phyloP scores from a whole-genome alignment of 2,329 filamentous ascomycete genomes.

The Ascochyta viciae-villosae region DNA sequence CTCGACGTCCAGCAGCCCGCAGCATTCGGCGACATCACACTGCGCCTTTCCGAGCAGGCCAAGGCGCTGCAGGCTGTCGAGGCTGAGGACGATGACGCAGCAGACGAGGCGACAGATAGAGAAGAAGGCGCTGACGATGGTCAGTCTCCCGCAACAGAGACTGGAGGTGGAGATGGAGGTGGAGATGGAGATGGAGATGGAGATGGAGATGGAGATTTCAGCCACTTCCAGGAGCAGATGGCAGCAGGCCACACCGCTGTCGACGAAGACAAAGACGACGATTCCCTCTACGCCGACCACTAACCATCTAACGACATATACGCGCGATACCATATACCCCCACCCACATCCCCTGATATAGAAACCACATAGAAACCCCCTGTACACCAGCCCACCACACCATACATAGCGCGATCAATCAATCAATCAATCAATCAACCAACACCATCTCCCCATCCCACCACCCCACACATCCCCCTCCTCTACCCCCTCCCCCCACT shows the following conservation, averaged over 20 bases:
- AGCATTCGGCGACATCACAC: slow-evolving; percentile 50
- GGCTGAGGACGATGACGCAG: slow-evolving; percentile 11
- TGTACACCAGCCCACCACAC: too few relatives aligned
- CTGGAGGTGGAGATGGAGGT: not conserved
- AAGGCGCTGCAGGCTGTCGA: slow-evolving; percentile 25
- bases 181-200: not conserved
- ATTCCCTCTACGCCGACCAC: slow-evolving; percentile 30
- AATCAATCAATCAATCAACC: too few relatives aligned
- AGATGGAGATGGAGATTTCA: not conserved
- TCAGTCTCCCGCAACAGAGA: slow-evolving; percentile 5
- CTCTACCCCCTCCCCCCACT: too few relatives aligned
- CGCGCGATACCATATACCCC: not conserved
- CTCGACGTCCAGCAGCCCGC: slow-evolving; percentile 68
- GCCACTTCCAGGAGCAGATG: slow-evolving; percentile 37
- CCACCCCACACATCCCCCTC: too few relatives aligned
- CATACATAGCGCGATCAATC: too few relatives aligned
- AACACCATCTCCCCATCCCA: too few relatives aligned
- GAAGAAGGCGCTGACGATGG: slow-evolving; percentile 3
- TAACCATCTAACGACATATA: slow-evolving; percentile 15
- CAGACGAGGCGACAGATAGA: not conserved
- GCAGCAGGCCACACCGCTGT: slow-evolving; percentile 21
- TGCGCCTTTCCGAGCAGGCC: slow-evolving; percentile 34
- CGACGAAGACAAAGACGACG: slow-evolving; percentile 21
- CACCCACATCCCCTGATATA: too few relatives aligned
- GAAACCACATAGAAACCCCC: too few relatives aligned